Percentiles rank a stretch among this genome's conserved stretches.
Conservation (phyloP, 2,329 filamentous ascomycete species). For the Fusarium pseudonygamai region DNA sequence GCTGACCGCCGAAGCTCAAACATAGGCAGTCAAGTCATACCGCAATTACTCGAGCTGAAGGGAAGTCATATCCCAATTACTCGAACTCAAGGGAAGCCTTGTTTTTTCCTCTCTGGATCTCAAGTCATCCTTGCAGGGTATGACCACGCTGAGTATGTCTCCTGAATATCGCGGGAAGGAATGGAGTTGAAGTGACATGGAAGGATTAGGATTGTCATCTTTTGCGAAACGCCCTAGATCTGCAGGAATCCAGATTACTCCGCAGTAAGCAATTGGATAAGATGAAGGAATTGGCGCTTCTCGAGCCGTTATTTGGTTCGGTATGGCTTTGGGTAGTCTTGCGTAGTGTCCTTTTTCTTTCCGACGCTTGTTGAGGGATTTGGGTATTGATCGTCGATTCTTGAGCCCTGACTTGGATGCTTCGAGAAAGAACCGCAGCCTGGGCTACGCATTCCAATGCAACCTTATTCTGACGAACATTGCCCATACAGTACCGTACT, state of each 20-base stretch:
- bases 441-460: not conserved
- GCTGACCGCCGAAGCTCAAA: slow-evolving; percentile 5
- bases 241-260: not conserved
- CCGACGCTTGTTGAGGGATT: slow-evolving; percentile 1
- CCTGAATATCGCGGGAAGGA: slow-evolving; percentile 16
- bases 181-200: not conserved
- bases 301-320: not conserved
- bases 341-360: not conserved
- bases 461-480: not conserved
- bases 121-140: slow-evolving; percentile 4
- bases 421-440: not conserved
- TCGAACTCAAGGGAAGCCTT: not conserved
- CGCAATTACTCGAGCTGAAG: not conserved
- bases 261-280: not conserved
- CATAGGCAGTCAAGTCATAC: not conserved
- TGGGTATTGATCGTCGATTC: not conserved
- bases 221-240: not conserved
- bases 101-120: not conserved
- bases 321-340: not conserved
- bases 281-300: not conserved
- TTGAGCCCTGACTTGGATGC: not conserved
- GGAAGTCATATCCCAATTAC: not conserved
- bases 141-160: not conserved
- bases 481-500: too few species aligned
- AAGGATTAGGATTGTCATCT: not conserved